A percentile compares a stretch with the other conserved stretches of the same genome.
Evolutionary conservation across 225 moss, liverwort and hornwort genomes (phyloP).

Genomic region (Sphagnum tenellum): DNA sequence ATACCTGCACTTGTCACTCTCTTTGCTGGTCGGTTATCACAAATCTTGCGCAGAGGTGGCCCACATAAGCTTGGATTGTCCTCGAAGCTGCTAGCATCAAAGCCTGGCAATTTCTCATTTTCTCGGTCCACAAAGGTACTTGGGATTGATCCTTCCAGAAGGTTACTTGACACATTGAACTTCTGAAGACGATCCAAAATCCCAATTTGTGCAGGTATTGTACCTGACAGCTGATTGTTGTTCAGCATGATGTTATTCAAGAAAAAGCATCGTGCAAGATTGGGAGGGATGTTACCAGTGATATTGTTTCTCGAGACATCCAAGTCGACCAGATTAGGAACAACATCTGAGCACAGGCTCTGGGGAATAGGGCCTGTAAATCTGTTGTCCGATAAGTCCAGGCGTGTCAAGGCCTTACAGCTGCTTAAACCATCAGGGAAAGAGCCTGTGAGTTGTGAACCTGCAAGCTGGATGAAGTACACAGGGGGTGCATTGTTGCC

Average conservation of each 20-base stretch:
- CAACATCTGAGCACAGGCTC: conserved; percentile 54
- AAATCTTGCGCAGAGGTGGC: conserved; percentile 34
- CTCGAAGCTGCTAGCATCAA: conserved; percentile 30
- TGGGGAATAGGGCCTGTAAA: conserved; percentile 70
- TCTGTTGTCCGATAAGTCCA: conserved; percentile 68
- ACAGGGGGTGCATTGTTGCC: conserved; percentile 48
- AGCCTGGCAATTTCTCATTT: conserved; percentile 30
- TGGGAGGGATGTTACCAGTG: conserved; percentile 39
- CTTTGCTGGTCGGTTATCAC: conserved; percentile 1
- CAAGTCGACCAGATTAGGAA: conserved; percentile 51
- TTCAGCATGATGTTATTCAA: conserved; percentile 60
- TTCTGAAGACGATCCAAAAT: conserved; percentile 44
- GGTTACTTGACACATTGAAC: conserved; percentile 72
- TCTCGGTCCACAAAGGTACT: conserved; percentile 21
- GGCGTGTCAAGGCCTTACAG: conserved; percentile 41
- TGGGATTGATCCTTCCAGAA: conserved; percentile 51
- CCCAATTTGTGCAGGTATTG: conserved; percentile 57
- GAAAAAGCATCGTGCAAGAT: conserved; percentile 46
- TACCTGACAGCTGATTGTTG: conserved; percentile 51
- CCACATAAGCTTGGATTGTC: conserved; percentile 65
- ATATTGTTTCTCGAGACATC: conserved; percentile 52
- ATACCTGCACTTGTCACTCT: conserved; percentile 20
- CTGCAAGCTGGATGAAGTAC: conserved; percentile 46
- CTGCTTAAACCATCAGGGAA: conserved; percentile 60
- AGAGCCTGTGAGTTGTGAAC: conserved; percentile 43